phyloP scores from a whole-genome alignment of 2,329 filamentous ascomycete species.

The Ophiostoma triangulosporum region DNA sequence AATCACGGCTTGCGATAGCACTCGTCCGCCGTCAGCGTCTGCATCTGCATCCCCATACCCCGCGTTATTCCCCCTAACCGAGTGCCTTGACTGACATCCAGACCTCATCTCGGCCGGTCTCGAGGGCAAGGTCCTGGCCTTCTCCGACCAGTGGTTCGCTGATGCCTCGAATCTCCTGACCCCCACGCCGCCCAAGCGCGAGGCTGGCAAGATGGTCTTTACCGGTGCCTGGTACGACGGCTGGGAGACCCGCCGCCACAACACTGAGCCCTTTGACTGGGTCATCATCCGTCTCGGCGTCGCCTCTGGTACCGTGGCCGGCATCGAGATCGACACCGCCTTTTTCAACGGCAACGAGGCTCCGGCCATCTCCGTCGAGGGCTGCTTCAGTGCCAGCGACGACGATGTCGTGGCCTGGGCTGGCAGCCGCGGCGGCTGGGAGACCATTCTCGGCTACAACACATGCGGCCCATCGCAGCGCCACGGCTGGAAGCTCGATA shows the following conservation, averaged over 20 bases:
- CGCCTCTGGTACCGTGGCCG: slow-evolving; percentile 56
- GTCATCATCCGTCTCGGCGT: slow-evolving; percentile 53
- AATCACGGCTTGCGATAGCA: too few species aligned
- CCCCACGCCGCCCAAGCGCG: slow-evolving; percentile 47
- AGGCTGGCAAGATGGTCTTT: slow-evolving; percentile 55
- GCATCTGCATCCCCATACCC: too few species aligned
- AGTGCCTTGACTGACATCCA: slow-evolving; percentile 18
- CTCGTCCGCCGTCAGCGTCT: too few species aligned
- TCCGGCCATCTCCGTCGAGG: slow-evolving; percentile 65
- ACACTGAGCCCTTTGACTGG: slow-evolving; percentile 51
- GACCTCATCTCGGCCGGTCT: slow-evolving; percentile 48
- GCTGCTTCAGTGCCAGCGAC: slow-evolving; percentile 47
- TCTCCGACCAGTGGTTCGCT: slow-evolving; percentile 57
- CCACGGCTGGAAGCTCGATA: slow-evolving; percentile 56
- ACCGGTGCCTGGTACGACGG: slow-evolving; percentile 59
- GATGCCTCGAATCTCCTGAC: slow-evolving; percentile 51
- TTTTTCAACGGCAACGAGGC: slow-evolving; percentile 77
- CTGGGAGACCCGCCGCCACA: slow-evolving; percentile 57
- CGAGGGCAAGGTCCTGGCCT: slow-evolving; percentile 50
- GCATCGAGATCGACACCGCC: slow-evolving; percentile 67
- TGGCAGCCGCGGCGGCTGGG: slow-evolving; percentile 49
- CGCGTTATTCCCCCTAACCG: too few species aligned
- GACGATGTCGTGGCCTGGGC: slow-evolving; percentile 47
- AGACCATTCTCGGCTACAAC: slow-evolving; percentile 54
- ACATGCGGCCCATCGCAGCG: slow-evolving; percentile 62